Conservation (phyloP, 805 yeast species). For the Metschnikowia sp. region DNA sequence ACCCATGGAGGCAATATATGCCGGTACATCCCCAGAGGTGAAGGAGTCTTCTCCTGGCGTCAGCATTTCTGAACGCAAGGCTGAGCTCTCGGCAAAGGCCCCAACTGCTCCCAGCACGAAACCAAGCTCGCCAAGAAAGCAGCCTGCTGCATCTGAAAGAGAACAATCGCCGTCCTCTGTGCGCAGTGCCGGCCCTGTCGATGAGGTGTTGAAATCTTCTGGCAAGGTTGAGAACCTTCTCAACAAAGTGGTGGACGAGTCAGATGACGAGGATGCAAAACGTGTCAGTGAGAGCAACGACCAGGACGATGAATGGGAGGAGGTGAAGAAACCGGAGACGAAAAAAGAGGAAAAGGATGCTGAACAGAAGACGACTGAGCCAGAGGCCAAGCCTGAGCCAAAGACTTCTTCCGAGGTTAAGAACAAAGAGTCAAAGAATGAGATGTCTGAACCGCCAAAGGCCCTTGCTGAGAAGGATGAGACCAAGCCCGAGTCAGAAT, state of each 20-base stretch:
- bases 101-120: not conserved
- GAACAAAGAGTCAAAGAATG: not conserved
- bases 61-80: constrained; percentile 23
- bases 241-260: constrained; percentile 35
- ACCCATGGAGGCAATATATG: constrained; percentile 72
- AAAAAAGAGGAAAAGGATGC: not conserved
- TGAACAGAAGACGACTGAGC: constrained; percentile 1
- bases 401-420: constrained; percentile 6
- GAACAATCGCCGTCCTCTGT: constrained; percentile 10
- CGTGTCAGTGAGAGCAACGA: constrained; percentile 20
- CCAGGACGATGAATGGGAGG: constrained; percentile 42
- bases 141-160: not conserved
- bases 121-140: not conserved
- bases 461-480: constrained; percentile 5
- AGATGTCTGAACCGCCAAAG: too few relatives aligned
- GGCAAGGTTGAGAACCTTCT: constrained; percentile 33
- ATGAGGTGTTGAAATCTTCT: constrained; percentile 36
- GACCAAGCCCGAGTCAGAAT: constrained; percentile 2
- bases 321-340: constrained; percentile 28
- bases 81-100: constrained; percentile 5
- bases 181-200: constrained; percentile 14
- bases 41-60: constrained; percentile 38
- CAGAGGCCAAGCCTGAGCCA: constrained; percentile 12
- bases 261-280: constrained; percentile 35
- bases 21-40: constrained; percentile 61